A percentile compares a stretch with the other conserved stretches of the same genome.
Conservation (phyloP, 345 rosid species). For the Populus tremula region DNA sequence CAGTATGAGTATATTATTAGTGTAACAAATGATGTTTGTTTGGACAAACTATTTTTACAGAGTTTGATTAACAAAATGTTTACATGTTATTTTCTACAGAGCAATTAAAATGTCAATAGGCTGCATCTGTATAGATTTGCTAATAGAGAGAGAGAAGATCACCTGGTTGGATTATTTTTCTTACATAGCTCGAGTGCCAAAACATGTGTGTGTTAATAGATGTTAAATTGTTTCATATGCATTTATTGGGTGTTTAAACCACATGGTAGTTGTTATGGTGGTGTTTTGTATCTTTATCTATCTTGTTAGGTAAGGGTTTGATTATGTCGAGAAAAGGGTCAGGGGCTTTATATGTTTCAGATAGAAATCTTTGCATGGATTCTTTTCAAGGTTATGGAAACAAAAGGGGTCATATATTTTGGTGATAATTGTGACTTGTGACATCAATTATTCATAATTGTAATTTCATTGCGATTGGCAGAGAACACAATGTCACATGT, state of each 20-base stretch:
- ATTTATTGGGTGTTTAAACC: neutral
- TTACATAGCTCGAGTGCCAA: neutral
- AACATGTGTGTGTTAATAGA: neutral
- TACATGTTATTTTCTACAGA: neutral
- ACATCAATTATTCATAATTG: neutral
- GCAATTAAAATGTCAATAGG: neutral
- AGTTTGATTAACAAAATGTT: neutral
- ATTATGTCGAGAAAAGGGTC: neutral
- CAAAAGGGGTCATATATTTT: neutral
- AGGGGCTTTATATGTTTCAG: neutral
- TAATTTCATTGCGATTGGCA: neutral
- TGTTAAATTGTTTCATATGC: neutral
- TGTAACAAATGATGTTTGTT: neutral
- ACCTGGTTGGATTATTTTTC: neutral
- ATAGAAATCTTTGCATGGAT: neutral
- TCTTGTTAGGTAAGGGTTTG: neutral
- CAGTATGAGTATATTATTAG: neutral
- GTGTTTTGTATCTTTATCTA: neutral
- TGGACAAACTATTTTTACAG: neutral
- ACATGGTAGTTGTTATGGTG: neutral
- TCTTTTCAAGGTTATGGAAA: neutral
- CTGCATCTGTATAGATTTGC: neutral
- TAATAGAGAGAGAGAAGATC: neutral
- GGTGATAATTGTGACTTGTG: neutral
- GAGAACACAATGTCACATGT: conserved; percentile 8